Percentiles rank a stretch among this genome's conserved stretches.
Evolutionary conservation across 2,329 filamentous ascomycete genomes (phyloP).

Genomic region (Ramichloridium luteum): DNA sequence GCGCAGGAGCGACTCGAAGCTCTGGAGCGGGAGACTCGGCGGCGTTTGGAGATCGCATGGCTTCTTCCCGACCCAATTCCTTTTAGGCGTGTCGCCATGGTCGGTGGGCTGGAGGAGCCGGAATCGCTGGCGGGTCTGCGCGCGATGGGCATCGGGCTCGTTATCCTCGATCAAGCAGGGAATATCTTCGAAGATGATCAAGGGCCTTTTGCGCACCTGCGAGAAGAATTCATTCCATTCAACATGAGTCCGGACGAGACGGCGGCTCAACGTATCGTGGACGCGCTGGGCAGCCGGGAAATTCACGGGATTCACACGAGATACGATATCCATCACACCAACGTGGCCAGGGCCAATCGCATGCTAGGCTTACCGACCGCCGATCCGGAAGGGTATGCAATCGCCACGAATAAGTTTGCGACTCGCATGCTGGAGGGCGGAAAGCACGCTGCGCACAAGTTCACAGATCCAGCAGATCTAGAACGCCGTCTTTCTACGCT

Average conservation of each 20-base stretch:
- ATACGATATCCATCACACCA: not conserved
- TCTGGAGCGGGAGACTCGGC: not conserved
- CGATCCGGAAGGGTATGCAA: not conserved
- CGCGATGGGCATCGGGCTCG: not conserved
- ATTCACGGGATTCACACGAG: not conserved
- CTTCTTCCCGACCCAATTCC: conserved; percentile 1
- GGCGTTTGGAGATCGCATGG: not conserved
- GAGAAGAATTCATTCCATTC: not conserved
- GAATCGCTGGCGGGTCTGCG: not conserved
- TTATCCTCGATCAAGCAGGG: not conserved
- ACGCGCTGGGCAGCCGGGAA: not conserved
- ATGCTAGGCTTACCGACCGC: not conserved
- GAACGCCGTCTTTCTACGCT: not conserved
- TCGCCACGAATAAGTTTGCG: not conserved
- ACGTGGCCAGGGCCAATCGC: not conserved
- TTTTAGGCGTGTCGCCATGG: not conserved
- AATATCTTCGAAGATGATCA: not conserved
- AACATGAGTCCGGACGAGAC: not conserved
- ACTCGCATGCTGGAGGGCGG: not conserved
- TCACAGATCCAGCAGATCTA: not conserved
- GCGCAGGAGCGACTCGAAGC: not conserved
- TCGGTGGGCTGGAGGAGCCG: not conserved
- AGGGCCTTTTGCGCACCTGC: not conserved
- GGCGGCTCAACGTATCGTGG: not conserved
- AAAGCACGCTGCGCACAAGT: not conserved